Evolutionary conservation across 208 protist genomes (phyloP).

Genomic region (Tritrichomonas foetus): DNA sequence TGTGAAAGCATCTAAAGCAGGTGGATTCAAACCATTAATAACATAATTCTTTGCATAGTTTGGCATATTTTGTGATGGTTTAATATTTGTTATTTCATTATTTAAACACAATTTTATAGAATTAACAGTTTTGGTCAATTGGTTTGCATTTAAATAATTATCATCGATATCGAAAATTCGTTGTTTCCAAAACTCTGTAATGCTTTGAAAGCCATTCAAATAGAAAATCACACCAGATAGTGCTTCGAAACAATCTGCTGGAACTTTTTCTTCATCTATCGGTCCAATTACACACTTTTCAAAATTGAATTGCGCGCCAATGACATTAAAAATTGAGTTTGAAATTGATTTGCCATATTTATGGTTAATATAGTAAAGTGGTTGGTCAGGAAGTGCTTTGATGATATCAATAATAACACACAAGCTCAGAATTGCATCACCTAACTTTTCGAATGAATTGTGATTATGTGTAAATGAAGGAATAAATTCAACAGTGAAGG

Average conservation of each 20-base stretch:
- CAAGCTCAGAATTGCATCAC: neutral
- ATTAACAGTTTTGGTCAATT: neutral
- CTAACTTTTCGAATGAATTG: neutral
- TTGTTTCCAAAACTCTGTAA: neutral
- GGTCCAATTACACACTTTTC: neutral
- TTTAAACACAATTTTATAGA: neutral
- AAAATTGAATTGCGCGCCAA: neutral
- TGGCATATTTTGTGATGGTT: neutral
- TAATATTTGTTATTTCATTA: too few relatives aligned
- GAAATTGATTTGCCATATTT: neutral
- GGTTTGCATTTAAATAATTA: neutral
- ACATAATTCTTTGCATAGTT: neutral
- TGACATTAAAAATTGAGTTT: neutral
- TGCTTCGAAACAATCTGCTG: conserved; percentile 14
- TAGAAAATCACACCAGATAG: neutral
- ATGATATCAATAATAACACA: neutral
- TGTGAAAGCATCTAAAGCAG: neutral
- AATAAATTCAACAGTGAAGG: neutral
- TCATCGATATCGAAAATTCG: neutral
- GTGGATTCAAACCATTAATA: neutral
- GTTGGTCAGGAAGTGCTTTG: neutral
- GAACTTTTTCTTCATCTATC: conserved; percentile 11
- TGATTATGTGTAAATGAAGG: neutral
- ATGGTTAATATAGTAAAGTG: neutral
- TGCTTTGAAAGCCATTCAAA: neutral